These are phyloP conservation scores for Candida tibetensis DNA, from an alignment of 805 yeast genomes.

Conservation along the genomic window DNA sequence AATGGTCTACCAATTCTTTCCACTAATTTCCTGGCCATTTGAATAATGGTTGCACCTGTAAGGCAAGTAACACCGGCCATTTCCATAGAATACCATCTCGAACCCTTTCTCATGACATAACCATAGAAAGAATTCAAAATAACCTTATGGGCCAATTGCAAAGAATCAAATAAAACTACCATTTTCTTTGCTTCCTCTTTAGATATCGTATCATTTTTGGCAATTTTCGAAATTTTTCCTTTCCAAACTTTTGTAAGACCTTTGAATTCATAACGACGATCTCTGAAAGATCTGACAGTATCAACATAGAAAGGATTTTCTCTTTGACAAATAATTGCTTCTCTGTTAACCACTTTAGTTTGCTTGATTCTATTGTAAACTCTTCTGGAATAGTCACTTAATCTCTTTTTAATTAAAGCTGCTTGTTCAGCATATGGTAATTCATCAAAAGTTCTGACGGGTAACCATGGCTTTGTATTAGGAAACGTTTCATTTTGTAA, in stretches of 20 bases:
- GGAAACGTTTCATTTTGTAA: conserved; percentile 77
- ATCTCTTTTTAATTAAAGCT: conserved; percentile 64
- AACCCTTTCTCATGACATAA: conserved; percentile 98
- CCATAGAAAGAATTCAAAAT: conserved; percentile 96
- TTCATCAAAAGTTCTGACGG: conserved; percentile 69
- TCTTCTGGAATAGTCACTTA: conserved; percentile 81
- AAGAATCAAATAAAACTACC: conserved; percentile 89
- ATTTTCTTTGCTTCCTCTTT: conserved; percentile 90
- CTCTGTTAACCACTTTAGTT: conserved; percentile 82
- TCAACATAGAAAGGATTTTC: conserved; percentile 96
- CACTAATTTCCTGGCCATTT: conserved; percentile 89
- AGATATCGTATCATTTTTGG: conserved; percentile 51
- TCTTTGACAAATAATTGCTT: conserved; percentile 92
- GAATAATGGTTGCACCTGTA: conserved; percentile 97
- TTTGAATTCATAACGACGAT: conserved; percentile 93
- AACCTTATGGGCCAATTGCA: conserved; percentile 95
- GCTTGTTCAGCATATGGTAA: conserved; percentile 78
- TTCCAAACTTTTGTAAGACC: conserved; percentile 94
- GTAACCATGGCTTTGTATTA: conserved; percentile 51
- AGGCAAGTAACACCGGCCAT: conserved; percentile 99
- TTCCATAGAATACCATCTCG: conserved; percentile 99
- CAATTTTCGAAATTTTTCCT: conserved; percentile 61
- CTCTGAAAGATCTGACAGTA: conserved; percentile 92
- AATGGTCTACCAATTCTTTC: conserved; percentile 93
- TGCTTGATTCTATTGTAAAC: conserved; percentile 79